Evolutionary conservation across 2,329 filamentous ascomycete species (phyloP), one percentile per base, ranked within the genome.

Genomic region (Diaporthe ampelina): DNA sequence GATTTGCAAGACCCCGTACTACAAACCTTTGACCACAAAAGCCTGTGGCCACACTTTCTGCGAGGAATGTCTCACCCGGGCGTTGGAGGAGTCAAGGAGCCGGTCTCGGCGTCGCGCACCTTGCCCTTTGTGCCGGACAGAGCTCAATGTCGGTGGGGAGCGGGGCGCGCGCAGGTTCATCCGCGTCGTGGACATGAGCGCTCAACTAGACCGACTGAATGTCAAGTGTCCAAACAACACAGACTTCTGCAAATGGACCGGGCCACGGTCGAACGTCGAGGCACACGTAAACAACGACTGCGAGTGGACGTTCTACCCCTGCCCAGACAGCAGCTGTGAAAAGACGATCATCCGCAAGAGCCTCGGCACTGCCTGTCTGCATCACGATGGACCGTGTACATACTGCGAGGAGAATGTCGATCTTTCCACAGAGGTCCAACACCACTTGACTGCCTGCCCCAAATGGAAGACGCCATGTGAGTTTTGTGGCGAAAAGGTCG

Each of bases 1-100:
- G 21, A 82, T 84, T 63, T 93, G 91, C 82, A 89, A 89, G 77
- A 86, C 90, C 15, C 88, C 91, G 4, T 86, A 93, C 56, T 83
- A 92, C 63, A 85, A 88, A 19, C 91, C 91, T 0, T 85, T 91
- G 63, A 91, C 91, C 56, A 92, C 91, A 0, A 78, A 77, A 17
- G 83, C 84, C 10, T 93, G 91, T 81, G 89, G 91, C 74, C 91
- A 93, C 80, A 91, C 90, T 17, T 93, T 93, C 79, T 93, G 91
- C 78, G 86, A 87, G 69, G 84, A 84, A 6, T 93, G 91, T 78
- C 83, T 92, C 35, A 78, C 82, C 58, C 83, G 85, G 75, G 84
- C 86, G 37, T 50, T 68, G 45, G 40, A 56, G 29, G 50, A 57
- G 26, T 48, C 70, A 43, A 63, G 70, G n/a, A 56, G 32, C 24